These are phyloP conservation scores for Penicillium steckii DNA, from an alignment of 495 filamentous ascomycete genomes.

Conservation along the genomic window DNA sequence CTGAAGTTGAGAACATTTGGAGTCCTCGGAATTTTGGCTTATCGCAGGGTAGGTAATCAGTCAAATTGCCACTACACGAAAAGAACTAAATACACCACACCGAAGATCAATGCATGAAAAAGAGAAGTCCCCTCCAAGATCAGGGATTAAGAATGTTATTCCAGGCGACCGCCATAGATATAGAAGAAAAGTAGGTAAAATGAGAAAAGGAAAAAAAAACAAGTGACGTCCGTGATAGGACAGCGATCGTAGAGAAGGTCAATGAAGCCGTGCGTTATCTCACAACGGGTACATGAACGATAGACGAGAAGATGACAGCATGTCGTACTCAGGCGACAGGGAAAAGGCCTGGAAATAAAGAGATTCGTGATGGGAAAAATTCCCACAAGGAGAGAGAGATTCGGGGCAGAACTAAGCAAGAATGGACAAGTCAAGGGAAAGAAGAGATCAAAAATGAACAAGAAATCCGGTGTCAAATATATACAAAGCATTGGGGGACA, in stretches of 20 bases:
- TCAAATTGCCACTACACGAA: conserved; percentile 18
- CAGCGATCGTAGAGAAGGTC: conserved; percentile 31
- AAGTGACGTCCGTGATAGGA: conserved; percentile 14
- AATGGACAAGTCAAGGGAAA: conserved; percentile 3
- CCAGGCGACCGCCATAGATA: conserved; percentile 12
- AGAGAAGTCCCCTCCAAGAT: conserved; percentile 16
- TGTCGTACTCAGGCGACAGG: conserved; percentile 37
- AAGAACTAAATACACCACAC: conserved; percentile 10
- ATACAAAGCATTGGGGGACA: conserved; percentile 21
- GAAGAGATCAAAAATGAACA: conserved; percentile 24
- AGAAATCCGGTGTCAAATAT: conserved; percentile 24
- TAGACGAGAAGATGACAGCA: conserved; percentile 35
- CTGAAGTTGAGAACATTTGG: background rate
- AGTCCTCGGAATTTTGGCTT: conserved; percentile 12
- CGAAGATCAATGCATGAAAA: conserved; percentile 16
- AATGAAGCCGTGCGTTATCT: conserved; percentile 28
- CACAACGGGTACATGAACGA: conserved; percentile 38
- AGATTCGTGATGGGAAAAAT: conserved; percentile 42
- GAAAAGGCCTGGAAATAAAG: conserved; percentile 33
- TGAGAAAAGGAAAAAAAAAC: conserved; percentile 8
- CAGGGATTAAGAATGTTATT: conserved; percentile 27
- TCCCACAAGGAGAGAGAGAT: conserved; percentile 4
- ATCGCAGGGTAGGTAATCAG: conserved; percentile 17
- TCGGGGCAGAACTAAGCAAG: background rate
- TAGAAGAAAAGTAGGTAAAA: conserved; percentile 7